phyloP scores from a whole-genome alignment of 1,284 basidiomycete species.

The Boletus sp. region DNA sequence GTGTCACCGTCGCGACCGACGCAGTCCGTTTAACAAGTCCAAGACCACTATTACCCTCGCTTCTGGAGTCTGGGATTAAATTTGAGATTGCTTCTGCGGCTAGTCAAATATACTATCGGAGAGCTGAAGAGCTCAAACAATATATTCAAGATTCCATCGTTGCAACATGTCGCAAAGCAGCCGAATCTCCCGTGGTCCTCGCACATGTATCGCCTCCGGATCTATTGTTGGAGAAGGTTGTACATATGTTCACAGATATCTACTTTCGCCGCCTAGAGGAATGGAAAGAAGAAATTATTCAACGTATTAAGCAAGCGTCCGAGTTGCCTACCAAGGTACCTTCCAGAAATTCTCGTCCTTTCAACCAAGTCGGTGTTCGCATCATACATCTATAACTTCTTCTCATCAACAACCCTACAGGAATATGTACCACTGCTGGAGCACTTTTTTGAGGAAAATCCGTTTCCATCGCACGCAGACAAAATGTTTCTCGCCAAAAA shows the following conservation, averaged over 20 bases:
- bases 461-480: slow-evolving; percentile 46
- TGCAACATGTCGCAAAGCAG: background rate
- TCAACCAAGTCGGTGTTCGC: slow-evolving; percentile 7
- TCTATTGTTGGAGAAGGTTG: background rate
- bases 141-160: background rate
- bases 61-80: background rate
- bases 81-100: background rate
- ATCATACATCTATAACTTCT: accelerated
- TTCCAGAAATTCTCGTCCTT: background rate
- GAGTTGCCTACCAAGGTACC: accelerated
- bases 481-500: slow-evolving; percentile 41
- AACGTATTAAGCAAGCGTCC: background rate
- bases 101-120: background rate
- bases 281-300: slow-evolving; percentile 10
- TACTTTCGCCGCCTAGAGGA: background rate
- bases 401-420: slow-evolving; percentile 26
- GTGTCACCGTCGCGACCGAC: background rate
- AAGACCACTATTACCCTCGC: background rate
- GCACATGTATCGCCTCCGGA: background rate
- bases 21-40: slow-evolving; percentile 4
- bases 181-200: background rate
- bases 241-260: accelerated
- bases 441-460: slow-evolving; percentile 46
- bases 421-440: slow-evolving; percentile 47
- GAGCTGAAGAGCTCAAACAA: background rate